phyloP scores from a whole-genome alignment of 2,329 filamentous ascomycete genomes.

The Alternaria sp. region DNA sequence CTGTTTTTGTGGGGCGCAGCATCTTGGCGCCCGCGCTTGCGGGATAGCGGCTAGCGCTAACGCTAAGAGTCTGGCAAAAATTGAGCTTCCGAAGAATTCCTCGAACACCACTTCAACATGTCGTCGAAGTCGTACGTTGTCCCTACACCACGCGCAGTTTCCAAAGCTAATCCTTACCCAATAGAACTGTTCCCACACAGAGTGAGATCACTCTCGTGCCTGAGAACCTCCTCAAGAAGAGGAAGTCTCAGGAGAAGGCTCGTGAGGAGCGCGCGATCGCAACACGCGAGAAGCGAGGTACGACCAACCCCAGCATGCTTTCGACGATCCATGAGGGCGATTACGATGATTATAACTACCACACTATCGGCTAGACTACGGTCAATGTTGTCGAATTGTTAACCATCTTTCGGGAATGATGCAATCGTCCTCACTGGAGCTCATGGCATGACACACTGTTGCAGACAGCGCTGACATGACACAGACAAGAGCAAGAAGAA shows the following conservation, averaged over 20 bases:
- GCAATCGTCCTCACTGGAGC: constrained; percentile 35
- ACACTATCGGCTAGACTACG: constrained; percentile 86
- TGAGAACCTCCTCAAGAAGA: constrained; percentile 99
- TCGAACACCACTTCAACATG: constrained; percentile 56
- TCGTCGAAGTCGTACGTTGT: constrained; percentile 65
- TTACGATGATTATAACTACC: constrained; percentile 85
- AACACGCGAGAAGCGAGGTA: constrained; percentile 89
- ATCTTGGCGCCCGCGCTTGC: constrained; percentile 2
- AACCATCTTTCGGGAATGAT: constrained; percentile 99
- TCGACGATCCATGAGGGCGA: constrained; percentile 31
- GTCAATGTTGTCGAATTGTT: constrained; percentile 98
- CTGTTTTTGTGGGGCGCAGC: background rate
- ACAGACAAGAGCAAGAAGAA: constrained; percentile 96
- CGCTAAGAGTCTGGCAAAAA: constrained; percentile 20
- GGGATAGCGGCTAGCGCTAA: constrained; percentile 3
- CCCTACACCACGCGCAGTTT: constrained; percentile 57
- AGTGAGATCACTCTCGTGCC: constrained; percentile 91
- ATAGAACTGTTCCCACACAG: constrained; percentile 87
- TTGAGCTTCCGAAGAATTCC: constrained; percentile 43
- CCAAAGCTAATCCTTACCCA: constrained; percentile 23
- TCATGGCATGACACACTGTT: constrained; percentile 20
- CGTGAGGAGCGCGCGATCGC: constrained; percentile 85
- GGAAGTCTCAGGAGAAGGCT: constrained; percentile 99
- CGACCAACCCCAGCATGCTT: constrained; percentile 51
- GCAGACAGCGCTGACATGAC: constrained; percentile 43